phyloP scores from a whole-genome alignment of 2,329 filamentous ascomycete species.

The Venturia effusa region DNA sequence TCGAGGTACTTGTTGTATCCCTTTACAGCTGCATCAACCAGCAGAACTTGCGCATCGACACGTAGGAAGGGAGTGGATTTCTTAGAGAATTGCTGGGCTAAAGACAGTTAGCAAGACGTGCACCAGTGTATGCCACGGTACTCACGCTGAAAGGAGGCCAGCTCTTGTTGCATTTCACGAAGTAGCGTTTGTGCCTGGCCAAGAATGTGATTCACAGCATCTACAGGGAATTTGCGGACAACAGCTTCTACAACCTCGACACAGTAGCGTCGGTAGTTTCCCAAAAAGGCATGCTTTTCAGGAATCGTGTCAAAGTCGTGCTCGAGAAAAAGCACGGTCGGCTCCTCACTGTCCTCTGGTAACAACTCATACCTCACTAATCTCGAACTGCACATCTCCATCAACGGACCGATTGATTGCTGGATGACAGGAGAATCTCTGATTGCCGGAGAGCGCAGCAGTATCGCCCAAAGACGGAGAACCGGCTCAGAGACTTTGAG shows the following conservation, averaged over 20 bases:
- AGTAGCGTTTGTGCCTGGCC: constrained; percentile 63
- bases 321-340: constrained; percentile 69
- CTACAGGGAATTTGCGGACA: constrained; percentile 67
- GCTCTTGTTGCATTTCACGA: constrained; percentile 62
- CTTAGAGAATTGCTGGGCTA: constrained; percentile 37
- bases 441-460: constrained; percentile 63
- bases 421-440: constrained; percentile 51
- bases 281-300: constrained; percentile 87
- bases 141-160: constrained; percentile 53
- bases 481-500: constrained; percentile 89
- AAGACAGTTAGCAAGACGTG: not conserved
- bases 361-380: constrained; percentile 81
- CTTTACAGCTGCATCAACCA: constrained; percentile 79
- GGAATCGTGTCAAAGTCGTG: constrained; percentile 94
- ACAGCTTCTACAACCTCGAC: constrained; percentile 79
- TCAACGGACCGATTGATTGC: constrained; percentile 58
- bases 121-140: not conserved
- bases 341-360: constrained; percentile 69
- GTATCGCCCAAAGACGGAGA: constrained; percentile 77
- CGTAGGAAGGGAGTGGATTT: constrained; percentile 62
- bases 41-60: constrained; percentile 80
- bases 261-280: constrained; percentile 90
- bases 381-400: constrained; percentile 74
- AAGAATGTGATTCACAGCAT: constrained; percentile 84
- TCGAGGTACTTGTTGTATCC: constrained; percentile 75